These are phyloP conservation scores for Leishmania gerbilli DNA, from an alignment of 208 protist species.

Conservation along the genomic window DNA sequence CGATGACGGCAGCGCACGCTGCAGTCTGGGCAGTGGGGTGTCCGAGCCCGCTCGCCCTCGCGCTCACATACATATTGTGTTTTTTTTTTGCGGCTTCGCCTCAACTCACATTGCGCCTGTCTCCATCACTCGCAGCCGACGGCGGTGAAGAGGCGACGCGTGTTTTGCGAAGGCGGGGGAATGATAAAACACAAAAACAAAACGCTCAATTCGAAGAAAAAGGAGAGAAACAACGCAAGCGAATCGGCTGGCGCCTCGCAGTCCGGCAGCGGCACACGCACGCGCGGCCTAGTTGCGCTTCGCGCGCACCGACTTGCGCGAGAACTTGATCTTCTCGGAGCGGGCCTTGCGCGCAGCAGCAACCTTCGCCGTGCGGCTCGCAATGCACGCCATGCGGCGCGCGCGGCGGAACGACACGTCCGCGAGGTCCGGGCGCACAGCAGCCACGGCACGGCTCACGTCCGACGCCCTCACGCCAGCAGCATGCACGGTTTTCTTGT, in stretches of 20 bases:
- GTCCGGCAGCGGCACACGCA: not conserved
- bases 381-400: constrained; percentile 65
- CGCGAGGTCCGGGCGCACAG: constrained; percentile 81
- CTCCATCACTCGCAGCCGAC: constrained; percentile 73
- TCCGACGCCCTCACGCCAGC: constrained; percentile 76
- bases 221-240: constrained; percentile 10
- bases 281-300: constrained; percentile 50
- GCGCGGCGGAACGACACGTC: constrained; percentile 82
- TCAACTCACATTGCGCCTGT: constrained; percentile 65
- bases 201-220: not conserved
- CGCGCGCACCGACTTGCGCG: constrained; percentile 73
- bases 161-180: no score
- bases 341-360: constrained; percentile 75
- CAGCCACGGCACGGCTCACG: constrained; percentile 70
- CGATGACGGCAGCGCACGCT: not conserved
- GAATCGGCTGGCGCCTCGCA: not conserved
- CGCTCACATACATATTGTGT: not conserved
- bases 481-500: constrained; percentile 65
- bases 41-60: not conserved
- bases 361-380: constrained; percentile 66
- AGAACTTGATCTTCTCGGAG: constrained; percentile 74
- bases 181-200: no score
- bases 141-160: no score
- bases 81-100: constrained; percentile 37
- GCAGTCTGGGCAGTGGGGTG: not conserved